These are phyloP conservation scores for Cornus controversa DNA, from an alignment of 148 eudicot genomes.

Conservation along the genomic window DNA sequence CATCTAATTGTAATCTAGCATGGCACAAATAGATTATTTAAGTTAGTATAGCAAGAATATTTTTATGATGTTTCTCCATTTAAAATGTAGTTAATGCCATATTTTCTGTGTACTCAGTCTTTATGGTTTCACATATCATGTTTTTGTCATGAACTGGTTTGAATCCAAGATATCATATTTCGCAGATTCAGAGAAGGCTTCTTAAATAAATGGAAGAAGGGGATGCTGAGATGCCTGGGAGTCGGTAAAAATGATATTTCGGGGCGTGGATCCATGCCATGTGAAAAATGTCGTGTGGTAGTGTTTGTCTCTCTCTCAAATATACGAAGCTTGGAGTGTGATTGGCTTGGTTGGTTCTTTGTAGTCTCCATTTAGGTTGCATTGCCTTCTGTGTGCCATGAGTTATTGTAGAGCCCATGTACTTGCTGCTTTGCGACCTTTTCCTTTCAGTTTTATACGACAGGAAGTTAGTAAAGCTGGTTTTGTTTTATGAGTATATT, in stretches of 20 bases:
- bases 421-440: not conserved
- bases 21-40: no score
- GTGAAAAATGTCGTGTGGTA: constrained; percentile 7
- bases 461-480: constrained; percentile 2
- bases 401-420: not conserved
- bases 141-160: not conserved
- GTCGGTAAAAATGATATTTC: not conserved
- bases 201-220: constrained; percentile 15
- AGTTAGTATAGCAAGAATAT: no score
- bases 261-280: not conserved
- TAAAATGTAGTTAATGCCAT: not conserved
- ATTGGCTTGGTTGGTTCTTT: constrained; percentile 8
- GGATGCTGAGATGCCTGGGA: not conserved
- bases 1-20: not conserved
- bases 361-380: not conserved
- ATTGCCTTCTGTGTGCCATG: not conserved
- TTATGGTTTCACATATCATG: not conserved
- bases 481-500: not conserved
- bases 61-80: no score
- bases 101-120: not conserved
- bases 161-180: not conserved
- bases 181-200: constrained; percentile 16
- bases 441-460: constrained; percentile 3
- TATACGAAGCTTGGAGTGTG: constrained; percentile 3
- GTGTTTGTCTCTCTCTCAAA: constrained; percentile 7